Evolutionary conservation across 768 basidiomycete species (phyloP), one percentile per base, ranked within the genome.

Genomic region (Amanita subjunquillea): DNA sequence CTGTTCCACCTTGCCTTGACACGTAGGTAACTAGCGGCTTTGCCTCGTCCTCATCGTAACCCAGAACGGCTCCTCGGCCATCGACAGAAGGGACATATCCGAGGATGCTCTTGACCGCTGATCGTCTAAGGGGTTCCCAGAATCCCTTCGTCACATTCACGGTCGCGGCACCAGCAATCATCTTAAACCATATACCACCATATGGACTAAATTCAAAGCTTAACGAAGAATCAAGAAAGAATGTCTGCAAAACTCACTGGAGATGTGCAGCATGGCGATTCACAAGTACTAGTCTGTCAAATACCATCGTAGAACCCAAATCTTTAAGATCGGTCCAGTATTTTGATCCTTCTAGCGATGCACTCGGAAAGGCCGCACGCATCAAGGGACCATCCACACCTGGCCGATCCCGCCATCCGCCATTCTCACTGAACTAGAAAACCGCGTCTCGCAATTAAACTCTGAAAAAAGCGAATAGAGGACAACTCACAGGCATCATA

Each of bases 331-430:
- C 86, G 6, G 69, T 52, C 83, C 87, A 89, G 58, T 85, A 82
- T 27, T 70, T 67, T 9, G 73, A 67, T 34, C 73, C 68, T 58
- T 87, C 83, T 25, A 87, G 75, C 1, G 80, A 65, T 10, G 77
- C 60, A 15, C 66, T 68, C 2, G 85, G 85, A 63, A 86, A 87
- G 0, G 77, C 79, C 6, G 80, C 75, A 25, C 80, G 79, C 55
- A 88, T 71, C 56, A 87, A 70, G 45, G 80, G 80, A n/a, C 76
- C 72, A 59, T 85, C 78, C 59, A 88, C 73, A 12, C 76, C 73
- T 1, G 80, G 78, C 10, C 60, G 56, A 60, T 88, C 86, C 37
- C 82, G 74, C 84, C 82, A 85, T 48, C 67, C 68, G 4, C 61
- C 62, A 7, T 57, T 47, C 12, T 32, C 46, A 20, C 65, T 63